Evolutionary conservation across 495 filamentous ascomycete genomes (phyloP).

Genomic region (Tuber indicum): DNA sequence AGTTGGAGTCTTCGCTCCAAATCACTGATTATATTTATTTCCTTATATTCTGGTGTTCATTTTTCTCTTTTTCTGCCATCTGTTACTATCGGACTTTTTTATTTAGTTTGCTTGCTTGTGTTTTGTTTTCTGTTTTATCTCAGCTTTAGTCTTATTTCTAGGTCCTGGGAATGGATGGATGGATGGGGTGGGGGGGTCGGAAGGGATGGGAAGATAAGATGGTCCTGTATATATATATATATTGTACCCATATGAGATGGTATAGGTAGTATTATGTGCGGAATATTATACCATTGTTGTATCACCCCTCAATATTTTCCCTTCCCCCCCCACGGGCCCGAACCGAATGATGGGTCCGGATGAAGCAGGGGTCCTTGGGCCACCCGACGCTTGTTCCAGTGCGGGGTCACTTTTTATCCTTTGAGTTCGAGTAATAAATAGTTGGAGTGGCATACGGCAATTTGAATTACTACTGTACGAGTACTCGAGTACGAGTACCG

Average conservation of each 20-base stretch:
- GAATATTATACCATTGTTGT: neutral
- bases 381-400: neutral
- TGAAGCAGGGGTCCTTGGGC: too few species aligned
- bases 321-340: too few species aligned
- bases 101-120: neutral
- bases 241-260: neutral
- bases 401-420: neutral
- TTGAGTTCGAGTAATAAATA: neutral
- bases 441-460: neutral
- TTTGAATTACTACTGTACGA: neutral
- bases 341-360: too few species aligned
- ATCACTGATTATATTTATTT: neutral
- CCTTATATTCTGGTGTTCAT: neutral
- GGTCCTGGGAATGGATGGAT: neutral
- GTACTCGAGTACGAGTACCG: neutral
- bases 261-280: neutral
- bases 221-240: neutral
- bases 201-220: neutral
- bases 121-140: neutral
- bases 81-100: neutral
- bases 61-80: neutral
- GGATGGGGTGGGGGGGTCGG: neutral
- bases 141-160: slow-evolving; percentile 13
- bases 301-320: neutral
- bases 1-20: neutral